These are phyloP conservation scores for Calocybe cyanea DNA, from an alignment of 768 basidiomycete species.

Conservation along the genomic window DNA sequence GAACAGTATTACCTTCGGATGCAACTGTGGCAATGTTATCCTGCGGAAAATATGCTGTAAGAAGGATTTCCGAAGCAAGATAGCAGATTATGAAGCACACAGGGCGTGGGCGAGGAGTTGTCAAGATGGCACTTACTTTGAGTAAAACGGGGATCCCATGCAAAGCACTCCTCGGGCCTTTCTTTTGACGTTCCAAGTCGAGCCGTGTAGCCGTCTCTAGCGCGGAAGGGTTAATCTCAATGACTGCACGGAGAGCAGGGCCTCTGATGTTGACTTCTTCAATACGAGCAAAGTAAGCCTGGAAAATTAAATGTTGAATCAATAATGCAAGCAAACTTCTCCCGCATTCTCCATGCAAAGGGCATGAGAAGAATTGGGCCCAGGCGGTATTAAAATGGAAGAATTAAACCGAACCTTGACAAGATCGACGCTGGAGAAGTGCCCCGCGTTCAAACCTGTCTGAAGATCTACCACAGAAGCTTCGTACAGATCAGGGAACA, in stretches of 20 bases:
- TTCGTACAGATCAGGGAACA: conserved; percentile 57
- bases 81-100: not conserved
- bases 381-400: no score
- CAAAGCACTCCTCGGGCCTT: conserved; percentile 41
- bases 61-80: not conserved
- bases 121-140: conserved; percentile 30
- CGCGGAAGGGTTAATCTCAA: conserved; percentile 55
- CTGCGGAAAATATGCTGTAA: conserved; percentile 21
- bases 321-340: no score
- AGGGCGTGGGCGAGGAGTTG: no score
- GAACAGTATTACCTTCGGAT: conserved; percentile 41
- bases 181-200: conserved; percentile 38
- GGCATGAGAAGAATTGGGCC: no score
- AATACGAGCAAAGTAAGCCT: conserved; percentile 67
- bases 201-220: conserved; percentile 47
- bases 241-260: conserved; percentile 51
- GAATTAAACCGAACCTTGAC: conserved; percentile 57
- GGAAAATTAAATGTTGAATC: not conserved
- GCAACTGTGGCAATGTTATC: conserved; percentile 47
- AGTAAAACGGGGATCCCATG: conserved; percentile 54
- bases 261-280: conserved; percentile 67
- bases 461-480: conserved; percentile 54
- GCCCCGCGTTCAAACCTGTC: conserved; percentile 42
- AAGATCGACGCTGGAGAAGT: conserved; percentile 58
- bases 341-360: no score